Base-by-base conservation (phyloP, 2,329 filamentous ascomycete species). In the Decorospora gaudefroyi region DNA sequence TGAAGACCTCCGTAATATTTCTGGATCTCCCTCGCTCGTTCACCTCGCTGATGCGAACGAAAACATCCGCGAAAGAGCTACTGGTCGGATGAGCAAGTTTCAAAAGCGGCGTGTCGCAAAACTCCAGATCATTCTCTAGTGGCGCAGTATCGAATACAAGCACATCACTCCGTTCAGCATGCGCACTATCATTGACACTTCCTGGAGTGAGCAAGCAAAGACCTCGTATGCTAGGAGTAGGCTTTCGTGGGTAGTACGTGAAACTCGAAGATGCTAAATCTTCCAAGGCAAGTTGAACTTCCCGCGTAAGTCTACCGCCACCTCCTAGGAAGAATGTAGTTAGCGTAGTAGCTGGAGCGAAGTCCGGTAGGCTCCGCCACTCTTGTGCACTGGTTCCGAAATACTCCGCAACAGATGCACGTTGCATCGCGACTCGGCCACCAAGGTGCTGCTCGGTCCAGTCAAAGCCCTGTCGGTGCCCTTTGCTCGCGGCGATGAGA, bases 11-110 rank as follows among this genome's bases (percentile, higher is more conserved):
- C 4, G 43, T 46, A 15, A 57, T 38, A 27, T 48, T 50, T 26
- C 27, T 13, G 7, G 51, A 57, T 9, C n/a, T 23, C 4, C 51
- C 48, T 25, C 42, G 45, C 6, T n/a, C 32, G 17, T 52, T 26
- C 4, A 54, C 53, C 26, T 57, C 54, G 36, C 43, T 46, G 13
- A 55, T 41, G 6, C 54, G 42, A 3, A 57, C 46, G 22, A 51
- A 55, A 3, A 57, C 15, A 19, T 57, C 51, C 12, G 39, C 46
- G 29, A 39, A 36, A 1, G 46, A 34, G 28, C 13, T 44, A 10
- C 41, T 27, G 9, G 25, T 53, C 2, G 43, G 46, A 26, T 57
- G 51, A 15, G 1, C 25, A 9, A 57, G 34, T 9, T 48, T 40
- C 12, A 51, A 29, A 8, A n/a, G 16, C 1, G 7, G 35, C 12